These are phyloP conservation scores for Kluyveromyces sp. DNA, from an alignment of 1,139 yeast genomes.

Conservation along the genomic window DNA sequence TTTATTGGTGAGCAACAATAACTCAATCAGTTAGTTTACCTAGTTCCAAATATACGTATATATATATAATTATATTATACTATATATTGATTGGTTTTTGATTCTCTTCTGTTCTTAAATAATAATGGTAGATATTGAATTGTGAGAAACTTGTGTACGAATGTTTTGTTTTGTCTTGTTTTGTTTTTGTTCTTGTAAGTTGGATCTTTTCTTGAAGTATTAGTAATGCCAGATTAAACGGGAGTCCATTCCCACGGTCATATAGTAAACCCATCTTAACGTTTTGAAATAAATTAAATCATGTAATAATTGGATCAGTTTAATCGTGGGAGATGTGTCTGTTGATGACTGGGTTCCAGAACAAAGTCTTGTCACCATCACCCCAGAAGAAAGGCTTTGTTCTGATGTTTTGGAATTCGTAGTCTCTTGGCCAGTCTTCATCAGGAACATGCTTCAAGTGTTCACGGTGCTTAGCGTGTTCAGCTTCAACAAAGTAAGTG, in stretches of 20 bases:
- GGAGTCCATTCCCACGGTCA: neutral
- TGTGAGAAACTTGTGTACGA: neutral
- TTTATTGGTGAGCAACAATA: neutral
- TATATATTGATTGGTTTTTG: neutral
- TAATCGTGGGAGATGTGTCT: conserved; percentile 49
- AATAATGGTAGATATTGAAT: neutral
- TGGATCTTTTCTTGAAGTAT: neutral
- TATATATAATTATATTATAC: neutral
- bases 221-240: conserved; percentile 4
- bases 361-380: conserved; percentile 92
- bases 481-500: conserved; percentile 71
- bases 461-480: conserved; percentile 84
- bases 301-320: neutral
- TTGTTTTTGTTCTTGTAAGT: neutral
- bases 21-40: neutral
- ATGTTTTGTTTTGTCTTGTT: neutral
- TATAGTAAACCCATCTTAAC: neutral
- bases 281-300: too few species aligned
- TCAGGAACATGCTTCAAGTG: conserved; percentile 72
- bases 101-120: neutral
- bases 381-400: conserved; percentile 92
- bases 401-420: conserved; percentile 88
- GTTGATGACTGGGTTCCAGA: conserved; percentile 93
- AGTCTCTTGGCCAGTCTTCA: conserved; percentile 87
- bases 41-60: neutral